Percentiles rank a stretch among this genome's conserved stretches.
phyloP scores from a whole-genome alignment of 2,329 filamentous ascomycete species.

The Aspergillus pseudotamarii region DNA sequence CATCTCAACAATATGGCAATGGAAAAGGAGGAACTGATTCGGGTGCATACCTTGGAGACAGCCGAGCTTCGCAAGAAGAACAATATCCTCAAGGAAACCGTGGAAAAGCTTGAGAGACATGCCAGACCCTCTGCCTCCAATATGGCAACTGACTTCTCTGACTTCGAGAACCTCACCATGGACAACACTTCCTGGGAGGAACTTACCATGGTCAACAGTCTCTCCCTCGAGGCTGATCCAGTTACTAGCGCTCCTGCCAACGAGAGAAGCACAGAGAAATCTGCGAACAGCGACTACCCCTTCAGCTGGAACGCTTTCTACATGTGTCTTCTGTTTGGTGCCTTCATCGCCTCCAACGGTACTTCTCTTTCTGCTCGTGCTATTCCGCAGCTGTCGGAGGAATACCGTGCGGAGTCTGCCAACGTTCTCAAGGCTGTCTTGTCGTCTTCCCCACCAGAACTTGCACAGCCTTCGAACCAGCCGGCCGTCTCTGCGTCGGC shows the following conservation, averaged over 20 bases:
- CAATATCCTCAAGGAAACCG: constrained; percentile 71
- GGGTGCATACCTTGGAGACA: constrained; percentile 84
- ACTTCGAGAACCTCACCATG: constrained; percentile 84
- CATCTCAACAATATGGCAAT: constrained; percentile 75
- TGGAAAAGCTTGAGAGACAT: constrained; percentile 51
- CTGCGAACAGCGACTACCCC: constrained; percentile 69
- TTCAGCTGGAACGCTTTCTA: constrained; percentile 68
- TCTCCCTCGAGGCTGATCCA: constrained; percentile 44
- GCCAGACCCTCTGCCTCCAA: constrained; percentile 41
- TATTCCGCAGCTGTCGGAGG: constrained; percentile 51
- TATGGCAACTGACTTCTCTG: constrained; percentile 72
- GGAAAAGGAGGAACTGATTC: constrained; percentile 91
- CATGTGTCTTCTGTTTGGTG: constrained; percentile 96
- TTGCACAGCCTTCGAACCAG: constrained; percentile 54
- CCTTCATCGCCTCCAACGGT: constrained; percentile 89
- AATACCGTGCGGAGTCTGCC: constrained; percentile 51
- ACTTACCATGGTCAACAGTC: constrained; percentile 73
- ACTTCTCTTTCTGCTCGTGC: constrained; percentile 62
- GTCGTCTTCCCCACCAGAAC: constrained; percentile 47
- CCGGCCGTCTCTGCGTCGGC: constrained; percentile 28
- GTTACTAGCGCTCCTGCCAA: constrained; percentile 35
- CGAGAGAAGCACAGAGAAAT: constrained; percentile 42
- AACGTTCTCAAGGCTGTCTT: constrained; percentile 52
- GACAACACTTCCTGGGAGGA: constrained; percentile 77
- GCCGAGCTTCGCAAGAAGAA: constrained; percentile 92